A percentile compares a stretch with the other conserved stretches of the same genome.
Conservation (phyloP, 331 rosid species). For the Erythrophleum ivorense region DNA sequence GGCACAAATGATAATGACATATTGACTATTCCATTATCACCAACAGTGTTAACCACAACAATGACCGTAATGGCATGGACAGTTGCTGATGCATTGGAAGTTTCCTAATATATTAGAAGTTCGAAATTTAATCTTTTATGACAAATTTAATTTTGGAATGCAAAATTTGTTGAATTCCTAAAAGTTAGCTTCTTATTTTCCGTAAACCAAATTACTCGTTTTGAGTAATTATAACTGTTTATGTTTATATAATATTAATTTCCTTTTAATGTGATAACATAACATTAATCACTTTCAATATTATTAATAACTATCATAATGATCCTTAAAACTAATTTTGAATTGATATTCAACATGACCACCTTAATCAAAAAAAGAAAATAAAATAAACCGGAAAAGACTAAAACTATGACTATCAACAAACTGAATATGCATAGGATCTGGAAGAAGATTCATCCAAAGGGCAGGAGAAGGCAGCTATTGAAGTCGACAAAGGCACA, state of each 20-base stretch:
- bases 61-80: background rate
- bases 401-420: background rate
- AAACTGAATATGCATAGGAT: conserved; percentile 2
- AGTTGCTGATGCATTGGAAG: background rate
- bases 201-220: too few species aligned
- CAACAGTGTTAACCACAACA: background rate
- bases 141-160: background rate
- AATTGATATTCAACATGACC: background rate
- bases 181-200: background rate
- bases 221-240: background rate
- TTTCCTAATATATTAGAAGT: background rate
- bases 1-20: background rate
- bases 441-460: background rate
- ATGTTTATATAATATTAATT: background rate
- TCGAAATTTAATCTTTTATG: background rate
- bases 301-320: background rate
- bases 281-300: background rate
- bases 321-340: background rate
- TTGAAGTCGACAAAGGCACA: background rate
- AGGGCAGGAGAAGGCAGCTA: background rate
- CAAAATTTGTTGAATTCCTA: background rate
- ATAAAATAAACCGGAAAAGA: too few species aligned
- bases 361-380: too few species aligned
- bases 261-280: background rate
- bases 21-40: conserved; percentile 2